Base-by-base conservation (phyloP, 371 early-diverging fungal species). In the Mucor piriformis region DNA sequence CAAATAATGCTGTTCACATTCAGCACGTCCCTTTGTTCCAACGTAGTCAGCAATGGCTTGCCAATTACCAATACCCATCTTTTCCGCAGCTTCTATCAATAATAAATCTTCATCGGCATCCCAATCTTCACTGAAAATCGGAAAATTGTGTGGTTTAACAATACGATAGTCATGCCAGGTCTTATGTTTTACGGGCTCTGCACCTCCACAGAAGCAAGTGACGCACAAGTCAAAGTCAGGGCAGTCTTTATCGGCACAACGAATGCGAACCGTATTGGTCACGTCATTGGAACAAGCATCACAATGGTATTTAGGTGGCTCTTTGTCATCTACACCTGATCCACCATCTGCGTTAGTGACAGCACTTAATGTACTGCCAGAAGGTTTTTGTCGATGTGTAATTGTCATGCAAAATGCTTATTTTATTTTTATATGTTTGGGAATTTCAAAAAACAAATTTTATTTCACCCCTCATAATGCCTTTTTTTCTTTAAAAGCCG, bases 11-110 rank as follows among this genome's bases (percentile, higher is more conserved):
- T 85, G 82, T 59, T 93, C 92, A 66, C 95, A 92, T 66, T 98
- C 96, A 29, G 87, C 81, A 49, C 87, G 84, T 25, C 88, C 87
- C 70, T 96, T 96, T 16, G 94, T 90, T 2, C 98, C 95, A 12
- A 99, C 87, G 68, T 96, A 91, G 53, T 91, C 93, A 0, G 97
- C 88, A 42, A 97, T 91, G 40, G 93, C 95, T 64, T 89, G 90
- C 97, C 98, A 99, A 79, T 98, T 99, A 42, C 99, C 99, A 56
- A 99, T 84, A 18, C 99, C 99, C 75, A 86, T 93, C 70, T 88
- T 86, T 67, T 93, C 90, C 27, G 95, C 81, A 3, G 92, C 96
- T 64, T 98, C 97, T 33, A 98, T 88, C 63, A 99, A 80, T 50
- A 96, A 61, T 29, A 97, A 77, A 77, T 99, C 99, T 68, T 99